phyloP scores from a whole-genome alignment of 2,329 filamentous ascomycete species.

The Ophiostoma pallidulum region DNA sequence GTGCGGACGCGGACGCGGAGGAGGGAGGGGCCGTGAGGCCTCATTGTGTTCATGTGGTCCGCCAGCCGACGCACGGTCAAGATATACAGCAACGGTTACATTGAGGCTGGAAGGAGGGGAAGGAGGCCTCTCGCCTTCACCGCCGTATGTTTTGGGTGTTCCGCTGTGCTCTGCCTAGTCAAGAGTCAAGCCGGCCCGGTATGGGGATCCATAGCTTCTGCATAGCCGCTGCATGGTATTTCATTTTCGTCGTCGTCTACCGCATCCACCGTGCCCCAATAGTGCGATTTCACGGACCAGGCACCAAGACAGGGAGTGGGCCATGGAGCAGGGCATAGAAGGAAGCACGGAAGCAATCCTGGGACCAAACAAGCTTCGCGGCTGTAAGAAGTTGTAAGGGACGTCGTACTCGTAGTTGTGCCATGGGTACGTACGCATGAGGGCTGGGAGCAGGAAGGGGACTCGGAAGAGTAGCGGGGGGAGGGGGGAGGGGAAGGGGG shows the following conservation, averaged over 20 bases:
- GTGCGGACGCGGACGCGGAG: background rate
- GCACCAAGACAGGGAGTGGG: background rate
- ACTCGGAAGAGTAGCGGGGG: too few relatives aligned
- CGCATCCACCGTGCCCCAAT: background rate
- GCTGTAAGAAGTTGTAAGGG: too few relatives aligned
- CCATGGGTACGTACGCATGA: too few relatives aligned
- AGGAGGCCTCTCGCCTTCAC: conserved; percentile 2
- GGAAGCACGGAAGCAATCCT: background rate
- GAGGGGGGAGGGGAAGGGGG: too few relatives aligned
- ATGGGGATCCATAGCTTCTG: too few relatives aligned
- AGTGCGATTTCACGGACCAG: background rate
- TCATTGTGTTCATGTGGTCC: background rate
- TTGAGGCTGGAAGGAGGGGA: background rate
- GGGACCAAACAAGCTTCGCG: too few relatives aligned
- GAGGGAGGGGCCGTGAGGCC: background rate
- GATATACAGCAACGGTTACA: too few relatives aligned
- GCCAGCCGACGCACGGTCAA: background rate
- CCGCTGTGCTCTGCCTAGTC: too few relatives aligned
- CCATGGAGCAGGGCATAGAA: too few relatives aligned
- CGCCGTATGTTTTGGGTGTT: background rate
- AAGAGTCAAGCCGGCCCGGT: too few relatives aligned
- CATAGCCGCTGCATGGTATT: background rate
- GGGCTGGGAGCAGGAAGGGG: too few relatives aligned
- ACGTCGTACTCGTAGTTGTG: too few relatives aligned
- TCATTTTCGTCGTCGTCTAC: background rate